A percentile compares a stretch with the other conserved stretches of the same genome.
Conservation (phyloP, 352 stramenopile genomes). For the Phytophthora citrophthora region DNA sequence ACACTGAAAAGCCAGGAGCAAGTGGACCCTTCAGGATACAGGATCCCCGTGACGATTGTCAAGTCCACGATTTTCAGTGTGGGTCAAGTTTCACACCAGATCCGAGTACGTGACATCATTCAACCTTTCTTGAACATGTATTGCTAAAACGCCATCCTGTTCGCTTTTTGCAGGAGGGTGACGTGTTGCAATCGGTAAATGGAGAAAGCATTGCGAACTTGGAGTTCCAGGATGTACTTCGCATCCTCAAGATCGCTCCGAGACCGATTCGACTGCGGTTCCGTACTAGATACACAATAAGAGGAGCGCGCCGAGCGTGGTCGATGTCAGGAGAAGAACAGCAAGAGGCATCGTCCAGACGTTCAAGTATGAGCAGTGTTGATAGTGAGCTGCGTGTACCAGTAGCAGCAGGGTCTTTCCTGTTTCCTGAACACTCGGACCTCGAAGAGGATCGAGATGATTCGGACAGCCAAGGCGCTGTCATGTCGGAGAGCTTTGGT, state of each 20-base stretch:
- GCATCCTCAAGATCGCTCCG: constrained; percentile 71
- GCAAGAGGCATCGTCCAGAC: constrained; percentile 25
- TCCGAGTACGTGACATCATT: constrained; percentile 41
- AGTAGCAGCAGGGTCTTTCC: constrained; percentile 35
- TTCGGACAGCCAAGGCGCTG: constrained; percentile 68
- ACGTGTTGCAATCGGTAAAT: constrained; percentile 75
- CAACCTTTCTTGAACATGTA: background rate
- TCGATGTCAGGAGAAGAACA: constrained; percentile 29
- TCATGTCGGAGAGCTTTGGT: constrained; percentile 81
- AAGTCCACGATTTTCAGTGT: constrained; percentile 59
- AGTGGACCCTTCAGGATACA: constrained; percentile 25
- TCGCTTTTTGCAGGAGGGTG: constrained; percentile 57
- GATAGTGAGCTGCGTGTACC: constrained; percentile 33
- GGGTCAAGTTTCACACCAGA: constrained; percentile 58
- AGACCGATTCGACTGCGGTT: constrained; percentile 75
- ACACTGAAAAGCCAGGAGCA: constrained; percentile 53
- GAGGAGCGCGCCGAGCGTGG: constrained; percentile 14
- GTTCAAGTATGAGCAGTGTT: constrained; percentile 27
- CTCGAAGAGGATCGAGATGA: constrained; percentile 66
- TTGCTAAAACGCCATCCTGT: background rate
- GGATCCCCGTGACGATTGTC: constrained; percentile 51
- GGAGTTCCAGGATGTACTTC: constrained; percentile 70
- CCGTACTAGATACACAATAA: constrained; percentile 35
- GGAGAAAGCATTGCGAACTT: constrained; percentile 68
- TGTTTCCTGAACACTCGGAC: constrained; percentile 33